Evolutionary conservation across 768 basidiomycete species (phyloP).

Genomic region (Rhodosporidiobolus odoratus): DNA sequence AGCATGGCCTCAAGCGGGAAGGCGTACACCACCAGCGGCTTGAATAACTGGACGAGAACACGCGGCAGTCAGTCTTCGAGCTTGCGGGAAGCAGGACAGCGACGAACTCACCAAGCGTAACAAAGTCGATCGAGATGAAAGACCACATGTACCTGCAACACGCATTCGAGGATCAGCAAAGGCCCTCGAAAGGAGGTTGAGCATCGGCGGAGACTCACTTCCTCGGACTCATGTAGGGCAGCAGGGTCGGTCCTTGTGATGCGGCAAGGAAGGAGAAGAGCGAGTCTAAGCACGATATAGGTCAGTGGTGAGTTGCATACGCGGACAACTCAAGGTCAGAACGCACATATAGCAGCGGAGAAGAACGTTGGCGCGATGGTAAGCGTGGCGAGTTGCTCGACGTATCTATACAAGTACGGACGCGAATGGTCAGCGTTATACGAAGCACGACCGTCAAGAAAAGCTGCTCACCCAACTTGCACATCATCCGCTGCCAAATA

Average conservation of each 20-base stretch:
- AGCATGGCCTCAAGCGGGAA: not conserved
- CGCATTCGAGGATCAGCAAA: too few species aligned
- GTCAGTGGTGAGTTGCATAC: not conserved
- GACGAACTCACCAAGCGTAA: not conserved
- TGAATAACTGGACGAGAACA: not conserved
- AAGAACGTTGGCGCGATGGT: conserved; percentile 26
- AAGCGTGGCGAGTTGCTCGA: conserved; percentile 10
- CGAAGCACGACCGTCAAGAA: too few species aligned
- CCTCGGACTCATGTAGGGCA: not conserved
- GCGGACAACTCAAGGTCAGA: not conserved
- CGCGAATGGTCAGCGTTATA: too few species aligned
- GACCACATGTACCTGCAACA: not conserved
- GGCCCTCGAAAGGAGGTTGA: too few species aligned
- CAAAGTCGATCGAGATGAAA: not conserved
- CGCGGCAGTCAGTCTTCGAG: too few species aligned
- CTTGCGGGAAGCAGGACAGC: not conserved
- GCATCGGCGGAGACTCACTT: not conserved
- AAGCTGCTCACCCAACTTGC: too few species aligned
- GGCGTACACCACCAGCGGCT: conserved; percentile 11
- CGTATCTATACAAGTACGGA: too few species aligned
- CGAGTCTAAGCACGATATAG: not conserved
- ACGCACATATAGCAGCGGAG: conserved; percentile 7
- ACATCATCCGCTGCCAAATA: not conserved
- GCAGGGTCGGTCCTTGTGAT: not conserved
- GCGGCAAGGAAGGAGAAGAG: conserved; percentile 1